Conservation (phyloP, 257 asterid genomes). For the Solanum lignicaule region DNA sequence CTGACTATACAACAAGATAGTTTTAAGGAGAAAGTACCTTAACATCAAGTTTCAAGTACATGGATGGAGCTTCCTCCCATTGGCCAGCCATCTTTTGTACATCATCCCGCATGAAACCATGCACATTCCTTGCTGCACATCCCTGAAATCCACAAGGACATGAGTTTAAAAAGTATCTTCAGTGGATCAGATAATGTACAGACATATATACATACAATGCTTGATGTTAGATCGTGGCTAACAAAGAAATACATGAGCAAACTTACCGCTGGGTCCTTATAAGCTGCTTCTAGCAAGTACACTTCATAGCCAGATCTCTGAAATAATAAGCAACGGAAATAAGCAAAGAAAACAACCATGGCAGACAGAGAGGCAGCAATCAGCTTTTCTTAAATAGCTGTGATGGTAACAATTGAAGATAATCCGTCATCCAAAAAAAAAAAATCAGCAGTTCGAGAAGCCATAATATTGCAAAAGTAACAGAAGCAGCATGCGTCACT, state of each 20-base stretch:
- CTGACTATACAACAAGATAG: not conserved
- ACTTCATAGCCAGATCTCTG: conserved; percentile 99
- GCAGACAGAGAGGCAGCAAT: not conserved
- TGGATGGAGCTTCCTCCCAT: conserved; percentile 91
- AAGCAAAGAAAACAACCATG: conserved; percentile 1
- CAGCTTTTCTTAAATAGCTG: not conserved
- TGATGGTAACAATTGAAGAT: not conserved
- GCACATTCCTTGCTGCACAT: conserved; percentile 97
- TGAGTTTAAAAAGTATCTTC: not conserved
- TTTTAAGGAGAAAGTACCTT: conserved; percentile 35
- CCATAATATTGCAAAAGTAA: not conserved
- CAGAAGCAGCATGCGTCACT: not conserved
- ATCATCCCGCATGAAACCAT: conserved; percentile 64
- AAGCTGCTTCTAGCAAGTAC: conserved; percentile 83
- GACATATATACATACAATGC: not conserved
- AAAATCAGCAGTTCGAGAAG: not conserved
- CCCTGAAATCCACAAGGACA: conserved; percentile 47
- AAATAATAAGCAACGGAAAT: conserved; percentile 20
- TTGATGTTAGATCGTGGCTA: not conserved
- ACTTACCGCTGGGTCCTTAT: conserved; percentile 91
- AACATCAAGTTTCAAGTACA: conserved; percentile 73
- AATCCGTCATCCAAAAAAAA: not conserved
- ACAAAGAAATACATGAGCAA: conserved; percentile 2
- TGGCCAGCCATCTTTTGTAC: conserved; percentile 68
- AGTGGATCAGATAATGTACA: not conserved